Conservation (phyloP, 805 yeast genomes). For the Candida adriatica region DNA sequence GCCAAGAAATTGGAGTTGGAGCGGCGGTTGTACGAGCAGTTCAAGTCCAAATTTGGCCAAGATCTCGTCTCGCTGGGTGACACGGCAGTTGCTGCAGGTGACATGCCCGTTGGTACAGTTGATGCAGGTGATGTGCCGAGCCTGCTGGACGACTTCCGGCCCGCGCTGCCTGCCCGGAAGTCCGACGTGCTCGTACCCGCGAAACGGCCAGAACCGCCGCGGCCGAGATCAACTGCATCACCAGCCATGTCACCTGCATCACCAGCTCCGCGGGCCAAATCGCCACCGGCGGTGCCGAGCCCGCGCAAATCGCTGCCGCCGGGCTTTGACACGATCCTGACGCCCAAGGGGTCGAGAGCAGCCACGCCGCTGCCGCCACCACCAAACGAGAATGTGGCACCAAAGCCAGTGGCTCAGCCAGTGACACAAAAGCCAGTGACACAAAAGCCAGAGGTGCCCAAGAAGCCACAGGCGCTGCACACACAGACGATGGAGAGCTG, state of each 20-base stretch:
- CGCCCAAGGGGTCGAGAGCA: constrained; percentile 26
- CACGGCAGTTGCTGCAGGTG: constrained; percentile 2
- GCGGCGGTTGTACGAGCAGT: constrained; percentile 51
- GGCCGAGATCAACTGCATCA: constrained; percentile 6
- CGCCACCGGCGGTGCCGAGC: constrained; percentile 27
- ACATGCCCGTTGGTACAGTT: neutral
- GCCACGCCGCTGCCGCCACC: constrained; percentile 6
- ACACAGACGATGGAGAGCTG: too few relatives aligned
- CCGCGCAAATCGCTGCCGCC: constrained; percentile 31
- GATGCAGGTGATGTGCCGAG: constrained; percentile 12
- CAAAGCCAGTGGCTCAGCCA: constrained; percentile 2
- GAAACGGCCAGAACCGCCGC: constrained; percentile 16
- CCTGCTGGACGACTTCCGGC: constrained; percentile 15
- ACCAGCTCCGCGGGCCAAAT: constrained; percentile 13
- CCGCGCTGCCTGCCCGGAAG: constrained; percentile 14
- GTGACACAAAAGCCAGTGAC: constrained; percentile 1
- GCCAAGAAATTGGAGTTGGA: constrained; percentile 46
- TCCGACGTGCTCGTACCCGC: constrained; percentile 16
- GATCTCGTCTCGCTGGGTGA: constrained; percentile 20
- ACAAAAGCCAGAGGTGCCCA: constrained; percentile 2
- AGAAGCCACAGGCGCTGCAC: too few relatives aligned
- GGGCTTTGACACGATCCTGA: constrained; percentile 28
- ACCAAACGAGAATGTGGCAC: too few relatives aligned
- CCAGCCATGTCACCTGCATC: constrained; percentile 6
- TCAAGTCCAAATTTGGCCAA: constrained; percentile 33